These are phyloP conservation scores for Mycosphaerella arachidis DNA, from an alignment of 2,329 filamentous ascomycete genomes.

Conservation along the genomic window DNA sequence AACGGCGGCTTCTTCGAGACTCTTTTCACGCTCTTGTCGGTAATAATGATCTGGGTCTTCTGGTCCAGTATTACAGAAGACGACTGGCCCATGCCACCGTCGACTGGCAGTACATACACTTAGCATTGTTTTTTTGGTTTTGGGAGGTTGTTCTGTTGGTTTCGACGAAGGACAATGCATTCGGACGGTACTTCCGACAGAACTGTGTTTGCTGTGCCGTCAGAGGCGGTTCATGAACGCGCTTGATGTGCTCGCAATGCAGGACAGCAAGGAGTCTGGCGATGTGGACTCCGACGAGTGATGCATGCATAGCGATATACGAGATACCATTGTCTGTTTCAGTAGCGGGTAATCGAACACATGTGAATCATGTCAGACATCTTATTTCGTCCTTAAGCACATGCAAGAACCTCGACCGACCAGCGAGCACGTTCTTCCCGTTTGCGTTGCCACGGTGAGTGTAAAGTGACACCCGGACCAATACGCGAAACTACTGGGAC, in stretches of 20 bases:
- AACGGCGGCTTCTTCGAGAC: conserved; percentile 92
- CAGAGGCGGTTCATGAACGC: background rate
- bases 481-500: background rate
- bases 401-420: background rate
- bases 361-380: background rate
- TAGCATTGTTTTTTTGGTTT: conserved; percentile 11
- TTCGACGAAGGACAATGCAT: conserved; percentile 1
- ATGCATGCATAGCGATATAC: conserved; percentile 22
- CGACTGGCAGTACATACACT: conserved; percentile 38
- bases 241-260: conserved; percentile 7
- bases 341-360: background rate
- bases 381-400: background rate
- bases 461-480: background rate
- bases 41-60: conserved; percentile 84
- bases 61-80: conserved; percentile 99
- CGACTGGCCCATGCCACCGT: conserved; percentile 71
- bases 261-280: conserved; percentile 11
- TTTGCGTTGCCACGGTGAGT: background rate
- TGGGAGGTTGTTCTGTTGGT: conserved; percentile 2
- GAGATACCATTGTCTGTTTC: conserved; percentile 14
- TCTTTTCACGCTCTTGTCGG: conserved; percentile 80
- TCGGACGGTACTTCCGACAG: conserved; percentile 2
- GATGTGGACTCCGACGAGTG: conserved; percentile 15
- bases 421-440: background rate
- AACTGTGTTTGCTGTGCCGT: conserved; percentile 4